phyloP scores from a whole-genome alignment of 345 rosid species.

The Eucalyptus tenuipes region DNA sequence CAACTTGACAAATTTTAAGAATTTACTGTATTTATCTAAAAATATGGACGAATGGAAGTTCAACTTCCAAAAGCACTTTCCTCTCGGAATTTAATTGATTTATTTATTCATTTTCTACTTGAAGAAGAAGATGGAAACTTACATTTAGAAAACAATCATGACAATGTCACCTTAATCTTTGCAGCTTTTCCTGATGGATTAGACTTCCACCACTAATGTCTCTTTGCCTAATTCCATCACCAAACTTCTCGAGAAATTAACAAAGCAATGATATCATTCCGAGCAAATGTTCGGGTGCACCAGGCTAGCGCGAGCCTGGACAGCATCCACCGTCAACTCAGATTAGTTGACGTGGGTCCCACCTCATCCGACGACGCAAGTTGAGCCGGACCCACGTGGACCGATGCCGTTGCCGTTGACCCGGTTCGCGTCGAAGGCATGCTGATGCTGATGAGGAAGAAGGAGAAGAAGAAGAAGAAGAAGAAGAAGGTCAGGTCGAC shows the following conservation, averaged over 20 bases:
- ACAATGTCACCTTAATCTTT: not conserved
- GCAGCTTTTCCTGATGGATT: not conserved
- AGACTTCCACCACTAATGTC: not conserved
- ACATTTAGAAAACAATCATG: not conserved
- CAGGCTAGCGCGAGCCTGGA: not conserved
- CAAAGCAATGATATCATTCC: not conserved
- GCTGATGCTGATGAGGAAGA: not conserved
- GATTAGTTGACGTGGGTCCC: not conserved
- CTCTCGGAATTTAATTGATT: not conserved
- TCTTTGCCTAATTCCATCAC: not conserved
- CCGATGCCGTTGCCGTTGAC: not conserved
- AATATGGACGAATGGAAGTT: too few species aligned
- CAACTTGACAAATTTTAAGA: too few species aligned
- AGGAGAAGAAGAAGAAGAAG: too few species aligned
- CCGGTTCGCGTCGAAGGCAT: not conserved
- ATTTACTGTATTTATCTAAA: rapidly evolving
- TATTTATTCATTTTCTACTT: not conserved
- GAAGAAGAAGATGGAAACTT: not conserved
- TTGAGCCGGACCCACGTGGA: not conserved
- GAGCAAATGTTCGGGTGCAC: not conserved
- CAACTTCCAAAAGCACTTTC: not conserved
- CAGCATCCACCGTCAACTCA: rapidly evolving
- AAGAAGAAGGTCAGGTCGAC: not conserved
- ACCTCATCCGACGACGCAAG: not conserved
- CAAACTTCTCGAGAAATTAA: not conserved